Conservation (phyloP, 352 stramenopile genomes). For the Globisporangium uncinulatum region DNA sequence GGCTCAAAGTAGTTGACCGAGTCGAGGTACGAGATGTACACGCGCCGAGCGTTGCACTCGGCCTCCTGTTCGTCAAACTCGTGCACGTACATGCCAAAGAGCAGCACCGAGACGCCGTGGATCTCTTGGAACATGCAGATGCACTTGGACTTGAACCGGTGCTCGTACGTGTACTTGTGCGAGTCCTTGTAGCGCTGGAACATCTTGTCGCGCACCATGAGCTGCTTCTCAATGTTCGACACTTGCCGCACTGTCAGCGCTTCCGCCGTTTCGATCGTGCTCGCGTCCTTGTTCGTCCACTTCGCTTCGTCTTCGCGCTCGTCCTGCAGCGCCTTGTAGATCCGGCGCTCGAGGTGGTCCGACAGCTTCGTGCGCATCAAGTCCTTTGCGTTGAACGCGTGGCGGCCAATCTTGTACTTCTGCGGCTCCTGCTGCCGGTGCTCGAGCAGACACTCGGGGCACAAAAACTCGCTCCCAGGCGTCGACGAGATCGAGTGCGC, state of each 20-base stretch:
- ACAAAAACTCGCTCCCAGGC: slow-evolving; percentile 85
- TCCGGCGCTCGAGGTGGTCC: slow-evolving; percentile 92
- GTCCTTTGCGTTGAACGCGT: slow-evolving; percentile 93
- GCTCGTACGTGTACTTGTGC: slow-evolving; percentile 85
- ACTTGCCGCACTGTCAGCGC: slow-evolving; percentile 93
- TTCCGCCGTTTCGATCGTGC: slow-evolving; percentile 90
- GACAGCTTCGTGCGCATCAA: slow-evolving; percentile 93
- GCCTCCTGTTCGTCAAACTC: slow-evolving; percentile 98
- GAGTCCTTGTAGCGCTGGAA: slow-evolving; percentile 92
- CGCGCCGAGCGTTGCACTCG: slow-evolving; percentile 90
- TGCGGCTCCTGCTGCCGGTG: slow-evolving; percentile 78
- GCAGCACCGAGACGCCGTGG: slow-evolving; percentile 97
- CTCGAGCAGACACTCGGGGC: slow-evolving; percentile 92
- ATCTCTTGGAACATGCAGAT: slow-evolving; percentile 99
- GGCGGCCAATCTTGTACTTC: slow-evolving; percentile 74
- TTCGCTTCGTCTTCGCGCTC: slow-evolving; percentile 85
- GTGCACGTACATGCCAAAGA: slow-evolving; percentile 99
- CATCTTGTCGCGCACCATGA: slow-evolving; percentile 95
- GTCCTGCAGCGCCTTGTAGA: slow-evolving; percentile 84
- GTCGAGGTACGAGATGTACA: slow-evolving; percentile 99
- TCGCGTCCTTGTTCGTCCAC: slow-evolving; percentile 74
- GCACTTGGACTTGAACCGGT: slow-evolving; percentile 96
- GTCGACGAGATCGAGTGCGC: slow-evolving; percentile 71
- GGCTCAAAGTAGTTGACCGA: slow-evolving; percentile 99
- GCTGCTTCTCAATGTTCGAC: slow-evolving; percentile 94